Percentiles rank a stretch among this genome's conserved stretches.
Conservation (phyloP, 352 stramenopile species). For the Globisporangium polare region DNA sequence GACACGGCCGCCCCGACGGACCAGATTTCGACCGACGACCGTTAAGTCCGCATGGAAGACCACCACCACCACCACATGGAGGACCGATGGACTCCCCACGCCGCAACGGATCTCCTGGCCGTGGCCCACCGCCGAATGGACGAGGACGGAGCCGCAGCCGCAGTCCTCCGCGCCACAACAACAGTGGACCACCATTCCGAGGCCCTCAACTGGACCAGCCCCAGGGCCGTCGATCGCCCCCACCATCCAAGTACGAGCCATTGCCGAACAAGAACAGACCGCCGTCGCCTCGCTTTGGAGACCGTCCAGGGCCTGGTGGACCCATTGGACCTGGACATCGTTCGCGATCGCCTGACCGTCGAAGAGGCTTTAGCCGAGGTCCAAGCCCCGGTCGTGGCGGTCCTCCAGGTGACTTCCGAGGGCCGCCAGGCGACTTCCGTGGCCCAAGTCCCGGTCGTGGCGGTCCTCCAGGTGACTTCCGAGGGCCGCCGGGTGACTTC, state of each 20-base stretch:
- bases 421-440: conserved; percentile 9
- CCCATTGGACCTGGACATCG: conserved; percentile 1
- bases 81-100: conserved; percentile 8
- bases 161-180: conserved; percentile 27
- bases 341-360: conserved; percentile 8
- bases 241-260: conserved; percentile 10
- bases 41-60: background rate
- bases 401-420: conserved; percentile 13
- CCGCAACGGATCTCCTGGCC: conserved; percentile 1
- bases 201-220: background rate
- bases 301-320: background rate
- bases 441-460: conserved; percentile 21
- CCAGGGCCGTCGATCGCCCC: conserved; percentile 9
- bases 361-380: conserved; percentile 6
- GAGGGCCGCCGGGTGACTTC: conserved; percentile 12
- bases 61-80: background rate
- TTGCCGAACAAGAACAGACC: conserved; percentile 8
- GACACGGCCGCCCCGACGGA: background rate
- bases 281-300: conserved; percentile 7
- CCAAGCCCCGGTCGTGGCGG: conserved; percentile 21
- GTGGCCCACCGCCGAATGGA: conserved; percentile 2
- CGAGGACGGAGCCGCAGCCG: conserved; percentile 28
- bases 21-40: conserved; percentile 1
- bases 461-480: conserved; percentile 16
- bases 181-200: conserved; percentile 18